Evolutionary conservation across 495 filamentous ascomycete genomes (phyloP).

Genomic region (Talaromyces trachyspermus): DNA sequence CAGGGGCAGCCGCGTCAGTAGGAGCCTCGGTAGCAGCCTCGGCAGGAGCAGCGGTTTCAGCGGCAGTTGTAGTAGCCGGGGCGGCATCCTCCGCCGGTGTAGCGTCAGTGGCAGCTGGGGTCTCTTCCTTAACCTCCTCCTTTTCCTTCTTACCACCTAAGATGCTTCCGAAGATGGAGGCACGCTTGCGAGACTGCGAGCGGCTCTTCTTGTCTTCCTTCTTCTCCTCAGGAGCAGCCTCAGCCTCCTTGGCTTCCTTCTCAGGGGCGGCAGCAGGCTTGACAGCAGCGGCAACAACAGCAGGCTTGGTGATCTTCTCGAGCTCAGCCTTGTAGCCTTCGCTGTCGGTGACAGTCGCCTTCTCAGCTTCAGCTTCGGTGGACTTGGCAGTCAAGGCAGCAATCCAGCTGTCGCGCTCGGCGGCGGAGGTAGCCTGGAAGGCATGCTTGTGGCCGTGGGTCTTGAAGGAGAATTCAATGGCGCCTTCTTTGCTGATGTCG

Average conservation of each 20-base stretch:
- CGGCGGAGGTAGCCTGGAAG: constrained; percentile 65
- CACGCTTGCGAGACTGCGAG: constrained; percentile 81
- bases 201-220: constrained; percentile 51
- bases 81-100: constrained; percentile 17
- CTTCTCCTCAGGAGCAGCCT: constrained; percentile 36
- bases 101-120: constrained; percentile 32
- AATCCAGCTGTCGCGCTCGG: constrained; percentile 89
- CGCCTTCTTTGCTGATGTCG: constrained; percentile 66
- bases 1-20: constrained; percentile 14
- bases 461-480: constrained; percentile 77
- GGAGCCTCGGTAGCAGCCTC: constrained; percentile 23
- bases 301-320: constrained; percentile 60
- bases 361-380: constrained; percentile 68
- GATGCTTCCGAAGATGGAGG: constrained; percentile 71
- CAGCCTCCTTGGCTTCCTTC: constrained; percentile 40
- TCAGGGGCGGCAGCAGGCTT: constrained; percentile 43
- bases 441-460: constrained; percentile 79
- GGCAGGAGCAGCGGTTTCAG: constrained; percentile 20
- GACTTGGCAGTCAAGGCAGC: constrained; percentile 67
- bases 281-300: constrained; percentile 29
- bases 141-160: constrained; percentile 66
- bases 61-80: constrained; percentile 20
- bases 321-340: constrained; percentile 74
- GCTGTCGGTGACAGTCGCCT: constrained; percentile 56
- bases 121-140: constrained; percentile 36